These are phyloP conservation scores for Myxozyma neotropica DNA, from an alignment of 805 yeast species.

Conservation along the genomic window DNA sequence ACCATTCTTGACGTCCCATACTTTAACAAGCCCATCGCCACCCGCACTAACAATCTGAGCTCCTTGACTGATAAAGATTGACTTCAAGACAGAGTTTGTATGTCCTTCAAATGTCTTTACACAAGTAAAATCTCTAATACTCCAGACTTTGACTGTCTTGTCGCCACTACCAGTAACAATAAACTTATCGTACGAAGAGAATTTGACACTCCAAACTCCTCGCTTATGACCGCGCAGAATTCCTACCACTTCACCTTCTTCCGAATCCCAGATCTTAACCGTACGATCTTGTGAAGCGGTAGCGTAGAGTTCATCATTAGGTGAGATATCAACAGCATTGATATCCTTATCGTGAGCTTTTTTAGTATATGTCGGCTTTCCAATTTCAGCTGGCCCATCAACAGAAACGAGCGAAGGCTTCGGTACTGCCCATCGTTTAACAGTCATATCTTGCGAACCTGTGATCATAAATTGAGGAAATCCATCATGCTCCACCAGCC, in stretches of 20 bases:
- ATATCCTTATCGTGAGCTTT: constrained; percentile 97
- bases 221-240: constrained; percentile 87
- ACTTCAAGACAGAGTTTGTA: constrained; percentile 86
- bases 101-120: constrained; percentile 89
- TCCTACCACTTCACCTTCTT: constrained; percentile 84
- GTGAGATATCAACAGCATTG: constrained; percentile 85
- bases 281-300: constrained; percentile 94
- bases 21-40: constrained; percentile 90
- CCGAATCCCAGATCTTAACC: constrained; percentile 85
- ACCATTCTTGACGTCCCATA: constrained; percentile 80
- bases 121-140: constrained; percentile 73
- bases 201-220: constrained; percentile 90
- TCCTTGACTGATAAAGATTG: constrained; percentile 65
- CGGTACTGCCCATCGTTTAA: constrained; percentile 83
- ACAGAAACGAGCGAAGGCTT: constrained; percentile 32
- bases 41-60: constrained; percentile 73
- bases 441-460: constrained; percentile 80
- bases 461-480: constrained; percentile 74
- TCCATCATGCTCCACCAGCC: constrained; percentile 43
- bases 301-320: constrained; percentile 84
- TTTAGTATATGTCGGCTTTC: constrained; percentile 79
- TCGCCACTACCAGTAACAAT: constrained; percentile 90
- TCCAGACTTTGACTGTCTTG: constrained; percentile 88
- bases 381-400: constrained; percentile 33
- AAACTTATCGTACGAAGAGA: constrained; percentile 76